phyloP scores from a whole-genome alignment of 2,329 filamentous ascomycete species.

The Capronia epimyces region DNA sequence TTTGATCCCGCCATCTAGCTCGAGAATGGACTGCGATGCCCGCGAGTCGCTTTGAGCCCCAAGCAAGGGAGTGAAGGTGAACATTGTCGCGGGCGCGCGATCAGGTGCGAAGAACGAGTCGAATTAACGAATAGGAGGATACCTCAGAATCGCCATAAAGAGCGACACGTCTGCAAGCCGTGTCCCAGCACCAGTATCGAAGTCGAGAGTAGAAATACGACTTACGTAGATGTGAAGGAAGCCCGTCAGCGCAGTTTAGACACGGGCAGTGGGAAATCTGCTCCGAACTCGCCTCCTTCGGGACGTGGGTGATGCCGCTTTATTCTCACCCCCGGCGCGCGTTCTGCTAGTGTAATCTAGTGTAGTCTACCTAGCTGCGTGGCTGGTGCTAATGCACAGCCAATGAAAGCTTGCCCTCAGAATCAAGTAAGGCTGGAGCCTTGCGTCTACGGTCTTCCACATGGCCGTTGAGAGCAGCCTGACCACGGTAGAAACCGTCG shows the following conservation, averaged over 20 bases:
- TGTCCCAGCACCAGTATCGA: not conserved
- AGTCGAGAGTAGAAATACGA: not conserved
- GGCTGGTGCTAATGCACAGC: too few species aligned
- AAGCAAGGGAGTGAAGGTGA: slow-evolving; percentile 88
- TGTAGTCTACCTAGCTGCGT: too few species aligned
- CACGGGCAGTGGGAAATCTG: too few species aligned
- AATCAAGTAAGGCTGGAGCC: too few species aligned
- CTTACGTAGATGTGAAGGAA: not conserved
- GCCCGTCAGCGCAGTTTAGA: not conserved
- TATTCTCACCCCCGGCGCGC: too few species aligned
- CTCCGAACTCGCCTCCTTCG: too few species aligned
- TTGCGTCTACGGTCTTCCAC: too few species aligned
- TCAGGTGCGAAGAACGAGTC: not conserved
- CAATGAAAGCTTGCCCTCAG: too few species aligned
- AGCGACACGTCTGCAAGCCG: slow-evolving; percentile 1
- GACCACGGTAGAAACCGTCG: too few species aligned
- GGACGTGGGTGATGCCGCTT: too few species aligned
- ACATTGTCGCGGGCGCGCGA: slow-evolving; percentile 55
- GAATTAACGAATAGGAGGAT: not conserved
- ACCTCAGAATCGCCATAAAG: slow-evolving; percentile 4
- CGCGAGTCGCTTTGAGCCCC: slow-evolving; percentile 74
- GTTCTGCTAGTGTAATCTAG: too few species aligned
- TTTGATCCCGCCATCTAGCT: slow-evolving; percentile 95
- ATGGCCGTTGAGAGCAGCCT: too few species aligned
- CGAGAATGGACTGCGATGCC: slow-evolving; percentile 89